Conservation (phyloP, 371 early-diverging fungal genomes). For the Syncephalastrum contaminatum region DNA sequence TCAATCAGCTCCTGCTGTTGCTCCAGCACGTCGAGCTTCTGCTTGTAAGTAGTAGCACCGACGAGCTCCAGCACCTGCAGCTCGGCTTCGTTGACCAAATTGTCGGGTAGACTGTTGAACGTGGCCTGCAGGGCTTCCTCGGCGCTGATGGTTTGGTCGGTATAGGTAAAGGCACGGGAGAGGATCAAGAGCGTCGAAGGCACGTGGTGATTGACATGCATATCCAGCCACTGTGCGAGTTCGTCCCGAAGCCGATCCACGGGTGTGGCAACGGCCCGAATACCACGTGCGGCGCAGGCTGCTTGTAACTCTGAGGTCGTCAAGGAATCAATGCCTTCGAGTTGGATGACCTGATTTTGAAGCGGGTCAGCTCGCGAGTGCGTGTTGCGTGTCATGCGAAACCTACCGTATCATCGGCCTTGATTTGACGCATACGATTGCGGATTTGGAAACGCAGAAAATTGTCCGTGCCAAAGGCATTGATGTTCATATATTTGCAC, state of each 20-base stretch:
- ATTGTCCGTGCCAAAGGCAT: conserved; percentile 93
- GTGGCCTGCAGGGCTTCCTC: conserved; percentile 91
- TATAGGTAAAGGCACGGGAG: conserved; percentile 84
- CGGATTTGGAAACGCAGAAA: conserved; percentile 89
- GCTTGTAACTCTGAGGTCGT: conserved; percentile 83
- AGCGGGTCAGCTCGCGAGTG: too few relatives aligned
- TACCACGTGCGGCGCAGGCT: conserved; percentile 90
- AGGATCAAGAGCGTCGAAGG: conserved; percentile 89
- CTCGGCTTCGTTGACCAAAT: conserved; percentile 83
- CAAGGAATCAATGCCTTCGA: conserved; percentile 86
- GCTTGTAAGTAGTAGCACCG: conserved; percentile 86
- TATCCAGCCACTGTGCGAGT: conserved; percentile 90
- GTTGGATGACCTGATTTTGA: conserved; percentile 59
- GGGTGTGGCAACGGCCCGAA: conserved; percentile 83
- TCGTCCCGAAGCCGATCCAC: conserved; percentile 85
- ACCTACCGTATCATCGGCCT: conserved; percentile 80
- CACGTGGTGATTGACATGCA: conserved; percentile 87
- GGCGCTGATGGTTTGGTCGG: conserved; percentile 61
- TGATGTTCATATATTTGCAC: conserved; percentile 91
- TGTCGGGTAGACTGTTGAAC: conserved; percentile 86
- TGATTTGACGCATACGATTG: conserved; percentile 79
- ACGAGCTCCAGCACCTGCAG: conserved; percentile 80
- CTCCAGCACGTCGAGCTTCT: conserved; percentile 88
- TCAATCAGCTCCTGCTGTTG: conserved; percentile 94
- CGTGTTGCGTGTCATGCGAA: neutral